Conservation (phyloP, 2,329 filamentous ascomycete species). For the Fusarium torreyae region DNA sequence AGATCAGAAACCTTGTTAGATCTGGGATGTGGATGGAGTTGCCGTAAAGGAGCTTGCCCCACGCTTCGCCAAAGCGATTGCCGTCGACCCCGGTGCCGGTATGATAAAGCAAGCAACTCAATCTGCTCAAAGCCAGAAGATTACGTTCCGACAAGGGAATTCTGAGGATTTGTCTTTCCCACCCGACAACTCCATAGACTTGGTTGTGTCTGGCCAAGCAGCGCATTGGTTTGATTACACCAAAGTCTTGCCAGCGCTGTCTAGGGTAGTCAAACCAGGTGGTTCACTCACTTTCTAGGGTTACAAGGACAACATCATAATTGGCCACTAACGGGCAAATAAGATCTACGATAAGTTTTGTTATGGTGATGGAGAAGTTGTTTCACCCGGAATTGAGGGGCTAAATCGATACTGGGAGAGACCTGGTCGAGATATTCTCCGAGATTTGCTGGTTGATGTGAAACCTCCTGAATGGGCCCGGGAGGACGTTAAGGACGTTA, state of each 20-base stretch:
- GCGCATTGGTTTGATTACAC: constrained; percentile 77
- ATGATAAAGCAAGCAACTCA: constrained; percentile 68
- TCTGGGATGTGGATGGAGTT: no score
- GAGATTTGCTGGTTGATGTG: constrained; percentile 66
- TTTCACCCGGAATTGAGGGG: constrained; percentile 58
- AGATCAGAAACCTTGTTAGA: no score
- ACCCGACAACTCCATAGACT: constrained; percentile 64
- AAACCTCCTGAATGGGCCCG: constrained; percentile 67
- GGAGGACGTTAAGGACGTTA: constrained; percentile 65
- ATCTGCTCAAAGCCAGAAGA: constrained; percentile 59
- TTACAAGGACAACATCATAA: constrained; percentile 74
- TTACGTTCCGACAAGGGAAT: constrained; percentile 64
- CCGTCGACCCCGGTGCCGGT: constrained; percentile 46
- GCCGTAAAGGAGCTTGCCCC: no score
- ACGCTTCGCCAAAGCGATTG: no score
- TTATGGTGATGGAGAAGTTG: constrained; percentile 65
- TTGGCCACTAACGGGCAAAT: constrained; percentile 67
- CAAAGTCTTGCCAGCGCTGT: constrained; percentile 69
- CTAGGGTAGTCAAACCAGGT: constrained; percentile 66
- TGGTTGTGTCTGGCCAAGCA: constrained; percentile 67
- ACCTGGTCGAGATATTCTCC: constrained; percentile 70
- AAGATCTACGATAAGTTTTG: constrained; percentile 68
- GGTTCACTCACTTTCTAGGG: constrained; percentile 77
- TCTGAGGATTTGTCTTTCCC: constrained; percentile 59
- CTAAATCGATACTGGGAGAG: constrained; percentile 75